phyloP scores from a whole-genome alignment of 2,329 filamentous ascomycete genomes.

The Nannizzia gypsea region DNA sequence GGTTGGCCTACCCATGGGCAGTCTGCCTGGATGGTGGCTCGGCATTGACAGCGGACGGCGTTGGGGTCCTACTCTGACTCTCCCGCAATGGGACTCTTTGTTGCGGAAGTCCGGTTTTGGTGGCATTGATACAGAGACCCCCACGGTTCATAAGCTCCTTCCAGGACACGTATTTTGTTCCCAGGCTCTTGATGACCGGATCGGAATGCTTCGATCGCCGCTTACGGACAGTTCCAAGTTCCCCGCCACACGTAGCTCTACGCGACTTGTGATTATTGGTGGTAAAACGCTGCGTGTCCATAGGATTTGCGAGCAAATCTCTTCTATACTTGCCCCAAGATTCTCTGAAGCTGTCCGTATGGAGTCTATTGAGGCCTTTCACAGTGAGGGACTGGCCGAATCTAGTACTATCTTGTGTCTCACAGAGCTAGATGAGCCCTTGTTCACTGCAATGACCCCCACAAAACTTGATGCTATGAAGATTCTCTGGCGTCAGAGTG shows the following conservation, averaged over 20 bases:
- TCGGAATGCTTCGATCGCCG: not conserved
- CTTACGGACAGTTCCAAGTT: not conserved
- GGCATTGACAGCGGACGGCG: conserved; percentile 8
- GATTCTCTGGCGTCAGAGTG: not conserved
- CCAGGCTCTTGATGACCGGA: not conserved
- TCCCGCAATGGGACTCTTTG: conserved; percentile 8
- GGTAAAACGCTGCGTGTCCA: too few relatives aligned
- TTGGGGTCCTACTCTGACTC: not conserved
- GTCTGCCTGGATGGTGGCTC: conserved; percentile 22
- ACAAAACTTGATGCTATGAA: not conserved
- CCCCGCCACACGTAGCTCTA: not conserved
- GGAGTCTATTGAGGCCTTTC: not conserved
- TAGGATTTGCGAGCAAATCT: too few relatives aligned
- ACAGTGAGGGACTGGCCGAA: too few relatives aligned
- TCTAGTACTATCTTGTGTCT: not conserved
- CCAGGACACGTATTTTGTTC: not conserved
- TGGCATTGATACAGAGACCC: conserved; percentile 9
- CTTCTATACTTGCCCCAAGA: too few relatives aligned
- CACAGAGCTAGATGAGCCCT: not conserved
- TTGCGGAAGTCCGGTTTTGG: conserved; percentile 9
- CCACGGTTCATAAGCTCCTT: not conserved
- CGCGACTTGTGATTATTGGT: not conserved
- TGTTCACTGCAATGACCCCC: not conserved
- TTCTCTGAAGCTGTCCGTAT: too few relatives aligned
- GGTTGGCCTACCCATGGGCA: conserved; percentile 22